Percentiles rank a stretch among this genome's conserved stretches.
Conservation (phyloP, 257 asterid species). For the Nemophila menziesii region DNA sequence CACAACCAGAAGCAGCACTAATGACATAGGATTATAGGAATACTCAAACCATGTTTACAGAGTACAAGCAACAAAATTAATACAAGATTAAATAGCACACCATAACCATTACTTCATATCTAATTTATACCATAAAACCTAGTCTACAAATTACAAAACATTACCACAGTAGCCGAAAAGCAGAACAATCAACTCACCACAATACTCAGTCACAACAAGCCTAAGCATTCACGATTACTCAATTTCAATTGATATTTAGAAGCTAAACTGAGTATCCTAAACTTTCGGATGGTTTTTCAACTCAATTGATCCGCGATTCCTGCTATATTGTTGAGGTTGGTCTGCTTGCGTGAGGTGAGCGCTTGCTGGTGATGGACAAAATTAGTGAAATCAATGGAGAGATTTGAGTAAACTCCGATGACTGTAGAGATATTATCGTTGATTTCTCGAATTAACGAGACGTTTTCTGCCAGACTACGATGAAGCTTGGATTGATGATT, state of each 20-base stretch:
- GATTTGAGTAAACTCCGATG: constrained; percentile 37
- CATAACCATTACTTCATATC: constrained; percentile 10
- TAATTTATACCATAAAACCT: not conserved
- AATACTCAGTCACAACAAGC: not conserved
- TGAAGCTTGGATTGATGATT: constrained; percentile 52
- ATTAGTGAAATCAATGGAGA: constrained; percentile 36
- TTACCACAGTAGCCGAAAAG: constrained; percentile 2
- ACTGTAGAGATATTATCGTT: constrained; percentile 47
- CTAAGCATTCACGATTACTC: not conserved
- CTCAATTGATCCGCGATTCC: constrained; percentile 1
- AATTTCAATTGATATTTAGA: not conserved
- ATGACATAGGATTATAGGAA: not conserved
- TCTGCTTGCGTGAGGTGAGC: not conserved
- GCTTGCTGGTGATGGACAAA: constrained; percentile 25
- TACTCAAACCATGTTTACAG: constrained; percentile 21
- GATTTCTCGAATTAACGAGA: constrained; percentile 47
- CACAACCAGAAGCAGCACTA: not conserved
- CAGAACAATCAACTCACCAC: constrained; percentile 11
- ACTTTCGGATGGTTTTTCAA: constrained; percentile 10
- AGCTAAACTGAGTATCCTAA: constrained; percentile 1
- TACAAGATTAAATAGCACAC: constrained; percentile 3
- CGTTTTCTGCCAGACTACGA: constrained; percentile 41
- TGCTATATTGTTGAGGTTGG: not conserved
- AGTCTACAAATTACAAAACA: not conserved
- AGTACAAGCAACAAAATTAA: constrained; percentile 2